phyloP scores from a whole-genome alignment of 257 asterid species.

The Solanum chilense region DNA sequence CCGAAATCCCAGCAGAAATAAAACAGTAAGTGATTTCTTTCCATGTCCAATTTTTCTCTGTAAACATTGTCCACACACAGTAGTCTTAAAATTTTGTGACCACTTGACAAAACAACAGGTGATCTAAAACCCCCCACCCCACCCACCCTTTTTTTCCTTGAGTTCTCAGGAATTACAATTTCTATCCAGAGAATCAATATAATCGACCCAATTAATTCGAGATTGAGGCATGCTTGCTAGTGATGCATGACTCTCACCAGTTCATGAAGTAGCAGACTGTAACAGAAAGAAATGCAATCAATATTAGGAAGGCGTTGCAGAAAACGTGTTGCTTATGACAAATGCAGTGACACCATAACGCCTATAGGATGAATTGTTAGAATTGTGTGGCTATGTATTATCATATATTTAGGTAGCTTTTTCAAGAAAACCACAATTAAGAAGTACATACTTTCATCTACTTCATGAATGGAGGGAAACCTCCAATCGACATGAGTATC shows the following conservation, averaged over 20 bases:
- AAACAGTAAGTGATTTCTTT: neutral
- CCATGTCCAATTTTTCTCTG: neutral
- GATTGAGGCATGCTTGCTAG: neutral
- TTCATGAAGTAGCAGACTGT: slow-evolving; percentile 84
- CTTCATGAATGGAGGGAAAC: slow-evolving; percentile 92
- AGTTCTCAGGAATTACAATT: neutral
- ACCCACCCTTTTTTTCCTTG: neutral
- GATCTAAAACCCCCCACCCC: neutral
- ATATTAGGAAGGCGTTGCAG: slow-evolving; percentile 80
- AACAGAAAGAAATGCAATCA: slow-evolving; percentile 72
- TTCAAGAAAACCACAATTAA: neutral
- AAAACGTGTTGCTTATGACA: slow-evolving; percentile 78
- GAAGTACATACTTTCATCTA: slow-evolving; percentile 64
- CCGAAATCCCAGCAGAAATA: too few relatives aligned
- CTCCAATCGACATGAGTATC: slow-evolving; percentile 92
- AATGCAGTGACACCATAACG: slow-evolving; percentile 87
- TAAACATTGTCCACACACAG: neutral
- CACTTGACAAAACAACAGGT: neutral
- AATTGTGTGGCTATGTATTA: neutral
- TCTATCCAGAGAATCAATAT: neutral
- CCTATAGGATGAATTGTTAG: slow-evolving; percentile 1
- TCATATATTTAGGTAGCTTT: neutral
- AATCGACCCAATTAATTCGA: neutral
- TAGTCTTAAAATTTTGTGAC: too few relatives aligned
- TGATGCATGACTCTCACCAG: neutral